A percentile compares a stretch with the other conserved stretches of the same genome.
phyloP scores from a whole-genome alignment of 2,329 filamentous ascomycete species.

The Microascus cirrosus region DNA sequence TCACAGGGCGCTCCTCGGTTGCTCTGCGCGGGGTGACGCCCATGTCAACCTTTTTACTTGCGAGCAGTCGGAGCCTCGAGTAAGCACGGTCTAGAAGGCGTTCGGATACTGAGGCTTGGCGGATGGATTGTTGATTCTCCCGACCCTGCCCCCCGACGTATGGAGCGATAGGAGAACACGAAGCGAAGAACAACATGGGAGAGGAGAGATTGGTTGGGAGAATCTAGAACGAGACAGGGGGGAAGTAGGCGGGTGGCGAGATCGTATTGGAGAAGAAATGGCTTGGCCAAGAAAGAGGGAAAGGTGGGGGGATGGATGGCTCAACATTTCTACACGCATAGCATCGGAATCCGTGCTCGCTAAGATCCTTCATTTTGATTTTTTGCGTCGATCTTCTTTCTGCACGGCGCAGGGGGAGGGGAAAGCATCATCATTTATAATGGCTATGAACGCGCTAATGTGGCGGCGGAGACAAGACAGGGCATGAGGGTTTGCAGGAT shows the following conservation, averaged over 20 bases:
- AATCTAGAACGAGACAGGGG: too few relatives aligned
- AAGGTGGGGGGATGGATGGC: not conserved
- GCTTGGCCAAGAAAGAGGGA: not conserved
- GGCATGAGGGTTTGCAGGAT: not conserved
- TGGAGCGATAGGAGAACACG: not conserved
- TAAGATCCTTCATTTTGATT: not conserved
- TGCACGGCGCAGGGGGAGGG: not conserved
- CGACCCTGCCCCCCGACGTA: not conserved
- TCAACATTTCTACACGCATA: not conserved
- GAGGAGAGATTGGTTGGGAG: too few relatives aligned
- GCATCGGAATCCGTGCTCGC: not conserved
- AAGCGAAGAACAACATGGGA: too few relatives aligned
- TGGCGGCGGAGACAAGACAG: not conserved
- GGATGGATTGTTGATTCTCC: not conserved
- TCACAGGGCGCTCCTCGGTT: conserved; percentile 83
- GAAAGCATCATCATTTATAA: not conserved
- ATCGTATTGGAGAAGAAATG: not conserved
- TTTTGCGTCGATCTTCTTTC: not conserved
- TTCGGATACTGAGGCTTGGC: not conserved
- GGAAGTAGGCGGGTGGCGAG: too few relatives aligned
- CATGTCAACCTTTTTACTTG: conserved; percentile 84
- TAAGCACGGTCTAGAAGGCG: not conserved
- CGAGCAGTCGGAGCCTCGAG: conserved; percentile 29
- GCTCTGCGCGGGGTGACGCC: conserved; percentile 74
- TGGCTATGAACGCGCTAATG: not conserved